Base-by-base conservation (phyloP, 1,284 basidiomycete species). In the Volvariella volvacea region DNA sequence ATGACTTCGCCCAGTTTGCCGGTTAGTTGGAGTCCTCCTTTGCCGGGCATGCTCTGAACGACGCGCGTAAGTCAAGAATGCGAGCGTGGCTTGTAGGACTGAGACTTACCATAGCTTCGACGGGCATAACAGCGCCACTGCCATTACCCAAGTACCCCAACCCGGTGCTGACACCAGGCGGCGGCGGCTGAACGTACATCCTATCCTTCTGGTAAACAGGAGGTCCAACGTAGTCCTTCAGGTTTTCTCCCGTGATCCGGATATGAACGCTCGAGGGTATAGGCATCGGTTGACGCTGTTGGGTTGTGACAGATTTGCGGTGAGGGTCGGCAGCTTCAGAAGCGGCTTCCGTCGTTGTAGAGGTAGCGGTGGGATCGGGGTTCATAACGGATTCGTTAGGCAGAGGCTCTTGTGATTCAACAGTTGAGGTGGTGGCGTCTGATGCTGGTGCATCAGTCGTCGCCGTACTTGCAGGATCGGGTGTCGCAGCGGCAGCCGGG, bases 1-100 rank as follows among this genome's bases (percentile, higher is more conserved):
- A 98, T 98, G 48, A 98, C 95, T 57, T 99, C 95, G 42, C 95
- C 95, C 2, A 99, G 83, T 70, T 98, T 98, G 42, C 95, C 95
- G 0, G 95, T 98, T 4, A 98, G 70, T 56, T 94, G 92, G 2
- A 98, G 70, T 6, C 73, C 74, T 9, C 92, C 93, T 62, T 93
- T 93, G 4, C 91, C 92, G 21, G 91, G 92, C 90, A 93, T 94
- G 44, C 80, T 83, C 89, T 92, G 54, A 10, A 43, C 14, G 22
- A 21, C n/a, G n/a, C n/a, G 33, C 37, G 15, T 16, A 49, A 22
- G 30, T 21, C 45, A 22, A 17, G 37, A 22, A n/a, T n/a, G n/a
- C n/a, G n/a, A n/a, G n/a, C n/a, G 39, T 33, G 22, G 7, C 17
- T 9, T 6, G 10, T 19, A 43, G 12, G 22, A 31, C 30, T 7